Conservation (phyloP, 306 rosid species). For the Quillaja saponaria region DNA sequence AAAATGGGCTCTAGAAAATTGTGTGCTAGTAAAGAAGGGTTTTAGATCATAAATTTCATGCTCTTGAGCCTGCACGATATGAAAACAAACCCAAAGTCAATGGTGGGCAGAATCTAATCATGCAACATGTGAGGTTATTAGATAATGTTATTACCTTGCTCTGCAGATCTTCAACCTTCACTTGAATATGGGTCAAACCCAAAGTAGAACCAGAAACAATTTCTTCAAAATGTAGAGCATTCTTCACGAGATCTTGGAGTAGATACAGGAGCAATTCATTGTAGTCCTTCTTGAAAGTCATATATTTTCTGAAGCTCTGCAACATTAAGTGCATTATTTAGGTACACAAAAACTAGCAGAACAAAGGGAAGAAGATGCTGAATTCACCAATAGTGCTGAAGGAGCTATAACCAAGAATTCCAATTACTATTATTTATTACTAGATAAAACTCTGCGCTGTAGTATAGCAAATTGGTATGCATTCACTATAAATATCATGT, state of each 20-base stretch:
- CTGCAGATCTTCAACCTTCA: constrained; percentile 73
- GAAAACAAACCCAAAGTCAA: constrained; percentile 25
- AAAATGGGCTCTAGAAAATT: constrained; percentile 64
- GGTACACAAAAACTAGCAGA: too few species aligned
- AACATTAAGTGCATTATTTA: constrained; percentile 23
- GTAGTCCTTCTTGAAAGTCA: constrained; percentile 93
- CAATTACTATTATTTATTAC: too few species aligned
- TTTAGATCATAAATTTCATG: constrained; percentile 79
- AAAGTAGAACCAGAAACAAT: constrained; percentile 66
- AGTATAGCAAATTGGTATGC: background rate
- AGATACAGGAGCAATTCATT: constrained; percentile 69
- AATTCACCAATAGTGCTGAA: too few species aligned
- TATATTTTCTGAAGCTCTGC: constrained; percentile 88
- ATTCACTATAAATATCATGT: background rate
- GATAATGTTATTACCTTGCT: constrained; percentile 52
- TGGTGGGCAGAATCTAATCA: too few species aligned
- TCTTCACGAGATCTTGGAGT: constrained; percentile 81
- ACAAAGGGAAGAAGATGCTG: too few species aligned
- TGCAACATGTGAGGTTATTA: background rate
- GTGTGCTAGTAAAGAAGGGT: constrained; percentile 77
- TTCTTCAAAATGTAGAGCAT: constrained; percentile 79
- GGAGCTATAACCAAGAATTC: too few species aligned
- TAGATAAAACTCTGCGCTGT: background rate
- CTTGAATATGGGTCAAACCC: constrained; percentile 59
- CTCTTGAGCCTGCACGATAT: constrained; percentile 76